A percentile compares a stretch with the other conserved stretches of the same genome.
Evolutionary conservation across 345 rosid species (phyloP).

Genomic region (Erysimum cheiranthoides): DNA sequence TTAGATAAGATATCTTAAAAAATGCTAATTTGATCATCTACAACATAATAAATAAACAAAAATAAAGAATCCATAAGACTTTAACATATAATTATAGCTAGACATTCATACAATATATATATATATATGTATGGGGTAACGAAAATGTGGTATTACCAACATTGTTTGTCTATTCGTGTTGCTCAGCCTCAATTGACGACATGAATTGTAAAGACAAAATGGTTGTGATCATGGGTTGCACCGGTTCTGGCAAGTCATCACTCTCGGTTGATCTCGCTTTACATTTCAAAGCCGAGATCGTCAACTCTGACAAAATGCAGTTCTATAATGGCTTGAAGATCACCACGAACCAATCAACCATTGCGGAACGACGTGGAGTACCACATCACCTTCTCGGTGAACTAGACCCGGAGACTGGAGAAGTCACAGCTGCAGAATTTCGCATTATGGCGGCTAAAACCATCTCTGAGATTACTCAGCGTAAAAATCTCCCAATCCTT

Average conservation of each 20-base stretch:
- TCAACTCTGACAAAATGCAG: conserved; percentile 80
- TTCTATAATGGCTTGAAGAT: conserved; percentile 36
- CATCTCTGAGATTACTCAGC: conserved; percentile 49
- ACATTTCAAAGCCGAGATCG: conserved; percentile 60
- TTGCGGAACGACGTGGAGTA: conserved; percentile 57
- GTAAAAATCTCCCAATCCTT: conserved; percentile 60
- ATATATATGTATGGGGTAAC: neutral
- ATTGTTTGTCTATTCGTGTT: neutral
- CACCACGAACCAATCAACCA: conserved; percentile 43
- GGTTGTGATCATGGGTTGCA: conserved; percentile 66
- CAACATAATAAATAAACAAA: neutral
- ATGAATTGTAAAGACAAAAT: conserved; percentile 53
- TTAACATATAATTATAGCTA: neutral
- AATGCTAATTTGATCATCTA: neutral
- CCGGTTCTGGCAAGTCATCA: conserved; percentile 74
- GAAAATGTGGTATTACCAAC: neutral
- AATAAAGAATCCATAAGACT: neutral
- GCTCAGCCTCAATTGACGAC: neutral
- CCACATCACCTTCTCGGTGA: conserved; percentile 73
- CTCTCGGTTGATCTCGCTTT: conserved; percentile 73
- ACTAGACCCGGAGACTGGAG: conserved; percentile 48
- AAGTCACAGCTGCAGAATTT: conserved; percentile 57
- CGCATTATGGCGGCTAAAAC: conserved; percentile 53
- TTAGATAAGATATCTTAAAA: neutral
- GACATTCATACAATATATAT: neutral